A percentile compares a stretch with the other conserved stretches of the same genome.
phyloP scores from a whole-genome alignment of 257 asterid genomes.

The Striga asiatica region DNA sequence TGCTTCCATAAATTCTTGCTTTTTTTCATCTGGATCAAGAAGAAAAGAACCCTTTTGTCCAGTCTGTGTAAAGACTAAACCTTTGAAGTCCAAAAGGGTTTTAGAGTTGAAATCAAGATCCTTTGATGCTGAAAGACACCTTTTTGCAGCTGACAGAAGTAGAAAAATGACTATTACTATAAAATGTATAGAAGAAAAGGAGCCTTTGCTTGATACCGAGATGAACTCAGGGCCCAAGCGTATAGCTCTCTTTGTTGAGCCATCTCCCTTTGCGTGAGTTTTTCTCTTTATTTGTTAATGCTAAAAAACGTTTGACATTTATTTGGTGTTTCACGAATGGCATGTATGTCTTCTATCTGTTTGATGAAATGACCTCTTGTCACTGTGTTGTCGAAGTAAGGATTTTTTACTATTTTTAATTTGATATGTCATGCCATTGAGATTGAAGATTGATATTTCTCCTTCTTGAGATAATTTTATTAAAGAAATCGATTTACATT shows the following conservation, averaged over 20 bases:
- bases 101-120: constrained; percentile 8
- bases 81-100: constrained; percentile 16
- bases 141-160: constrained; percentile 26
- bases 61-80: constrained; percentile 21
- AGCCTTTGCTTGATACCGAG: constrained; percentile 48
- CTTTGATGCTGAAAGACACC: constrained; percentile 12
- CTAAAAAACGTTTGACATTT: no score
- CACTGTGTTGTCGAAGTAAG: not conserved
- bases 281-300: not conserved
- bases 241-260: constrained; percentile 95
- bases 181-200: constrained; percentile 38
- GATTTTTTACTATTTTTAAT: constrained; percentile 2
- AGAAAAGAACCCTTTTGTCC: constrained; percentile 33
- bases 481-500: no score
- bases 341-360: constrained; percentile 3
- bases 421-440: constrained; percentile 4
- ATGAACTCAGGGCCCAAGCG: constrained; percentile 65
- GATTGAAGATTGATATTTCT: not conserved
- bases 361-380: not conserved
- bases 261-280: constrained; percentile 97
- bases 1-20: constrained; percentile 19
- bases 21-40: constrained; percentile 24
- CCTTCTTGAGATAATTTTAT: not conserved
- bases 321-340: not conserved
- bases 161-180: constrained; percentile 25